phyloP scores from a whole-genome alignment of 768 basidiomycete genomes.

The Kockovaella imperatae region DNA sequence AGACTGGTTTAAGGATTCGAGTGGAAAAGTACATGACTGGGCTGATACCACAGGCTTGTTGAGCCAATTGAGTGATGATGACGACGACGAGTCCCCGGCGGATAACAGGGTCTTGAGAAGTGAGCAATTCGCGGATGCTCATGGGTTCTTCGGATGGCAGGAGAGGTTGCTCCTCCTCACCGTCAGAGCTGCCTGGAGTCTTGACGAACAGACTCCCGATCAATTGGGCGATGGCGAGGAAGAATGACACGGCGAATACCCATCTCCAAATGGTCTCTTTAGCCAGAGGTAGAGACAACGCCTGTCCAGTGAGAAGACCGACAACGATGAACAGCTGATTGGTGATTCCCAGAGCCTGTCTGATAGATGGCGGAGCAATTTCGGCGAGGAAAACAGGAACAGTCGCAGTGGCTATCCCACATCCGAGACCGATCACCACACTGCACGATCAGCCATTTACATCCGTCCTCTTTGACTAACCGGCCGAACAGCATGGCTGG shows the following conservation, averaged over 20 bases:
- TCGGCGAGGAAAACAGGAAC: conserved; percentile 78
- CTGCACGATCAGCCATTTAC: conserved; percentile 9
- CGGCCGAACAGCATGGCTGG: conserved; percentile 19
- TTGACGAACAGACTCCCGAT: conserved; percentile 23
- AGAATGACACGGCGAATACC: conserved; percentile 26
- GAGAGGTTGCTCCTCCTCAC: conserved; percentile 13
- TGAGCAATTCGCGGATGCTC: conserved; percentile 20
- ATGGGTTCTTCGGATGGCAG: conserved; percentile 11
- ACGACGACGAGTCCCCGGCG: conserved; percentile 30
- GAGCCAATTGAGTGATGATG: conserved; percentile 28
- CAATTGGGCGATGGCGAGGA: conserved; percentile 25
- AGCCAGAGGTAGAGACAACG: conserved; percentile 31
- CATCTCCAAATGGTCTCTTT: conserved; percentile 28
- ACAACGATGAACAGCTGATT: conserved; percentile 41
- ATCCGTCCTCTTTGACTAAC: conserved; percentile 9
- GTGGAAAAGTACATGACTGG: conserved; percentile 86
- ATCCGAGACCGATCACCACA: conserved; percentile 37
- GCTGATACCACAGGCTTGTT: conserved; percentile 36
- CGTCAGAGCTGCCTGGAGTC: not conserved
- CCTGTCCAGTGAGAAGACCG: conserved; percentile 35
- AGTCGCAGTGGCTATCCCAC: conserved; percentile 48
- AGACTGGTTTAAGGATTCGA: conserved; percentile 70
- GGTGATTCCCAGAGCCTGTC: conserved; percentile 41
- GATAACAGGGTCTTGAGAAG: conserved; percentile 16
- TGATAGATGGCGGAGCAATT: conserved; percentile 68